Base-by-base conservation (phyloP, 768 basidiomycete genomes). In the Lyophyllum shimeji region DNA sequence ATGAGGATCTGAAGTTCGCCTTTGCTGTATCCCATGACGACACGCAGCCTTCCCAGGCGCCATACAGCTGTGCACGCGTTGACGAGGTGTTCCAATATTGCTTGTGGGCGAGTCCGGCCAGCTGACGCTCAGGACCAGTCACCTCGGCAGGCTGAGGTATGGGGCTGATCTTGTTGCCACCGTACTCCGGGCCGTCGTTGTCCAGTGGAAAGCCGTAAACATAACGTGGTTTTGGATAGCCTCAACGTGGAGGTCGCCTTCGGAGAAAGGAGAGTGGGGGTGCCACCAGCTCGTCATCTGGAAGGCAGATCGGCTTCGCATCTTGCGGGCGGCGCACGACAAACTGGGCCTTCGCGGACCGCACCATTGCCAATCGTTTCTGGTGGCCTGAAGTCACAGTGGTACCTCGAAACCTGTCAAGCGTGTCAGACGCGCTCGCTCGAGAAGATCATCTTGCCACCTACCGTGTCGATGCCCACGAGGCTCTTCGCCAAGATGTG, bases 361-460 rank as follows among this genome's bases (percentile, higher is more conserved):
- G 44, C 31, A 12, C 43, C 23, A 12, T 51, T 53, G 24, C 31
- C 44, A 25, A 48, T 11, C 44, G 63, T 3, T 67, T 66, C 46
- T 72, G 63, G 63, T 67, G 58, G 60, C 63, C 60, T 1, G 69
- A 75, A 40, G 58, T 74, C 2, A 43, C n/a, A 52, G 20, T 72
- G 71, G 69, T 73, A 63, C 45, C 33, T 73, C 7, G 60, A 64
- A 17, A 67, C 68, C 12, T 74, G 74, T 37, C 69, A 70, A 48
- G 37, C 64, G 6, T 74, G 72, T 56, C 72, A 76, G 50, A 50
- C 64, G 0, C 49, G 68, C 5, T 50, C 52, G 31, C 65, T 37
- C 34, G 58, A 57, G 2, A 53, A 67, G 23, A 25, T 71, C 2
- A 50, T 64, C 2, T 63, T 71, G 1, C 72, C 68, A 7, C 69